These are phyloP conservation scores for Prinsepia uniflora DNA, from an alignment of 306 rosid genomes.

Conservation along the genomic window DNA sequence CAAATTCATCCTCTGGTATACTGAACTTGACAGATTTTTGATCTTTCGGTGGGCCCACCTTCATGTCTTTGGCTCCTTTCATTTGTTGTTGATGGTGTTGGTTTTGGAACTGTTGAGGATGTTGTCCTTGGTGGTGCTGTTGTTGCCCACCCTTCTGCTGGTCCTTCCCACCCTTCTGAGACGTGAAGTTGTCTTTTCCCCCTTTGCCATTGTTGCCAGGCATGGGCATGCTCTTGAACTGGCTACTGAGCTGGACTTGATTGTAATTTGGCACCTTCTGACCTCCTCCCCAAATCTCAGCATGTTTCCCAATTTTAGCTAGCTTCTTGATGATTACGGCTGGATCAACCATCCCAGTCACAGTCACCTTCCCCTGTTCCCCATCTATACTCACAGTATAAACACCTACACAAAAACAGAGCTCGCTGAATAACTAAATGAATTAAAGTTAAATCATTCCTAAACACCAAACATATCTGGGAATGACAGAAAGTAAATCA, in stretches of 20 bases:
- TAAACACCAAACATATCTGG: too few species aligned
- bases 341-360: constrained; percentile 61
- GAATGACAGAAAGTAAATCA: background rate
- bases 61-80: constrained; percentile 39
- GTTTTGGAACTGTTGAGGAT: constrained; percentile 38
- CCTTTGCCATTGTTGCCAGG: constrained; percentile 41
- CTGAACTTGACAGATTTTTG: constrained; percentile 75
- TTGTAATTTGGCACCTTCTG: constrained; percentile 37
- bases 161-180: constrained; percentile 46
- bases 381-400: constrained; percentile 40
- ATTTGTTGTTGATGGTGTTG: constrained; percentile 48
- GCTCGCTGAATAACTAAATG: background rate
- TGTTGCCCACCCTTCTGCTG: constrained; percentile 26
- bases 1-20: constrained; percentile 53
- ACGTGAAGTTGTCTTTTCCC: constrained; percentile 33
- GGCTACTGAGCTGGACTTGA: constrained; percentile 41
- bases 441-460: background rate
- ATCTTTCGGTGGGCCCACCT: constrained; percentile 28
- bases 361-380: constrained; percentile 56
- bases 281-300: constrained; percentile 57
- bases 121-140: constrained; percentile 34
- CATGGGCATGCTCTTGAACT: constrained; percentile 60
- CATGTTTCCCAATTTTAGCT: constrained; percentile 57
- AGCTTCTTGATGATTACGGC: constrained; percentile 48
- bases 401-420: constrained; percentile 39